A percentile compares a stretch with the other conserved stretches of the same genome.
phyloP scores from a whole-genome alignment of 345 rosid species.

The Eucalyptus virginea region DNA sequence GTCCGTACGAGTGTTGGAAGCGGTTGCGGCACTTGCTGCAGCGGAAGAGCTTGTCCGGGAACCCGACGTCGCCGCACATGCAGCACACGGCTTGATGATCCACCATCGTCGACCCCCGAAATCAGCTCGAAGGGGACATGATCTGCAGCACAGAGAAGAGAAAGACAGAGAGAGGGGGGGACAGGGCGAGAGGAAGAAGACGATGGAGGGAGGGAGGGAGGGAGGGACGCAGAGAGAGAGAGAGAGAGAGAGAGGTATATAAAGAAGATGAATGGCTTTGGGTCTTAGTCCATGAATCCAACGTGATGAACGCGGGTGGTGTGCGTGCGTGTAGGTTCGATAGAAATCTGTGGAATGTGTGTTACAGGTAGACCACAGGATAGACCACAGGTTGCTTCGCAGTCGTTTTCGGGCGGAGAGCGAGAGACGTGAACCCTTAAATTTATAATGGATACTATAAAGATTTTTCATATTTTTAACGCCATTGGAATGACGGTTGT shows the following conservation, averaged over 20 bases:
- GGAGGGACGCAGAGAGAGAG: not conserved
- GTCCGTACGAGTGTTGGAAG: conserved; percentile 84
- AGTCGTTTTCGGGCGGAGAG: conserved; percentile 65
- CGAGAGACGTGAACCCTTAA: conserved; percentile 35
- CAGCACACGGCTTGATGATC: conserved; percentile 79
- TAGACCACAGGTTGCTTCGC: conserved; percentile 79
- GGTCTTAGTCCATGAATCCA: conserved; percentile 20
- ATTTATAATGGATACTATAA: not conserved
- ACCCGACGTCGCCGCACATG: conserved; percentile 99
- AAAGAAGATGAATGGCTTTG: not conserved
- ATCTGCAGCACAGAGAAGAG: not conserved
- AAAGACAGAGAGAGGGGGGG: not conserved
- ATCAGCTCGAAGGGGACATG: not conserved
- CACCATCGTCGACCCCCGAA: conserved; percentile 34
- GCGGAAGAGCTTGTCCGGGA: conserved; percentile 90
- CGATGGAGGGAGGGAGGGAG: not conserved
- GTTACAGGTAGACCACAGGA: conserved; percentile 57
- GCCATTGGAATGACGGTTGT: conserved; percentile 16
- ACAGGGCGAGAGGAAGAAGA: not conserved
- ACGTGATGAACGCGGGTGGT: not conserved
- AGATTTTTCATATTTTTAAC: not conserved
- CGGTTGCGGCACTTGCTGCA: conserved; percentile 84
- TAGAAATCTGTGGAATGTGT: not conserved
- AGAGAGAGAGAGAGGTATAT: conserved; percentile 3
- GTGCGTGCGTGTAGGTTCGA: not conserved